Percentiles rank a stretch among this genome's conserved stretches.
Evolutionary conservation across 1,284 basidiomycete genomes (phyloP).

Genomic region (Termitomyces sp.): DNA sequence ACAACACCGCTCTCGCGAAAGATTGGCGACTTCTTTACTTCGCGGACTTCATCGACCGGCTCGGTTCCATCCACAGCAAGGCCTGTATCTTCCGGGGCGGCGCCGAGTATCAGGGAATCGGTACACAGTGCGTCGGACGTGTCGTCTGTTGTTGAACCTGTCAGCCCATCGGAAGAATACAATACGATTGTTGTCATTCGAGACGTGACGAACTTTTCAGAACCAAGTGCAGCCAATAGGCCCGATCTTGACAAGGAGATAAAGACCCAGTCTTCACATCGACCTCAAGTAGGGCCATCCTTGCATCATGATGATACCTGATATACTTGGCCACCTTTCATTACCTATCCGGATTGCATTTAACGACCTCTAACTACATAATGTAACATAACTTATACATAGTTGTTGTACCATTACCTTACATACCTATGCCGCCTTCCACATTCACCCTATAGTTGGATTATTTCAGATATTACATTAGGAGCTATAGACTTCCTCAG

Average conservation of each 20-base stretch:
- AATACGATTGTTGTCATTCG: constrained; percentile 31
- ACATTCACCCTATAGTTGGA: neutral
- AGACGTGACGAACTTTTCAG: constrained; percentile 25
- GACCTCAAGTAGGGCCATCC: neutral
- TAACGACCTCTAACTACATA: neutral
- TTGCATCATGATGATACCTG: constrained; percentile 11
- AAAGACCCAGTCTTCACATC: constrained; percentile 16
- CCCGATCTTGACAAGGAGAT: constrained; percentile 19
- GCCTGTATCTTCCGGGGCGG: constrained; percentile 25
- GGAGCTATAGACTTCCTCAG: neutral
- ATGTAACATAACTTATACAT: neutral
- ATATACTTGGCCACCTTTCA: neutral
- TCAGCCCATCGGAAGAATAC: constrained; percentile 46
- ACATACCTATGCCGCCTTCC: neutral
- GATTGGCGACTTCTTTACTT: constrained; percentile 63
- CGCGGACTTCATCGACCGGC: constrained; percentile 32
- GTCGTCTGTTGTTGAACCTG: constrained; percentile 50
- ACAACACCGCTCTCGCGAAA: constrained; percentile 48
- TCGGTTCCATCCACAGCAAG: constrained; percentile 21
- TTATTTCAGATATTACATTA: neutral
- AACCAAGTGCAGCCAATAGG: constrained; percentile 11
- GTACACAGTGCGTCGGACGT: constrained; percentile 47
- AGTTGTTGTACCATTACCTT: neutral
- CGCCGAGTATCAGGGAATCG: constrained; percentile 31
- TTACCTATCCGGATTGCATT: neutral